Percentiles rank a stretch among this genome's conserved stretches.
phyloP scores from a whole-genome alignment of 2,329 filamentous ascomycete species.

The Chrysoporthe austroafricana region DNA sequence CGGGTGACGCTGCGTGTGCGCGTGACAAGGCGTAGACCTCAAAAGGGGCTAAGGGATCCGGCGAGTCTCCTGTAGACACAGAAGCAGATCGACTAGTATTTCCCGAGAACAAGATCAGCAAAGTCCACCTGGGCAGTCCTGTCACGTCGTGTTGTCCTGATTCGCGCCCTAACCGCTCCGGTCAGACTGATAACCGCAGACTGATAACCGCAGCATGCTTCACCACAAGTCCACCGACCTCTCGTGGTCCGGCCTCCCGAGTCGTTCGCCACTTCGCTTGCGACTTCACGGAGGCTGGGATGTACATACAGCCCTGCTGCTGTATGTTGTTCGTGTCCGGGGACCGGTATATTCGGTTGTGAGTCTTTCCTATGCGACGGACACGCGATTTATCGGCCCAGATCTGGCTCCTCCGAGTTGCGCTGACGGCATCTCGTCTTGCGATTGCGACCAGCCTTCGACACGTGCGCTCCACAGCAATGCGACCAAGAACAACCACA shows the following conservation, averaged over 20 bases:
- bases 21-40: background rate
- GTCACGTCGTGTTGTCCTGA: background rate
- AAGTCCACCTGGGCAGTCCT: background rate
- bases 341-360: slow-evolving; percentile 16
- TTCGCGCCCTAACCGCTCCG: background rate
- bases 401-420: background rate
- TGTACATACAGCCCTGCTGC: background rate
- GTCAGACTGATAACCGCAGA: background rate
- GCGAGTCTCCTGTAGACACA: background rate
- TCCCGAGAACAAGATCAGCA: background rate
- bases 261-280: background rate
- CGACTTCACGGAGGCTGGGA: background rate
- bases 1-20: background rate
- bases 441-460: background rate
- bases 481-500: background rate
- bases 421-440: background rate
- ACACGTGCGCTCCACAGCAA: background rate
- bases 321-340: slow-evolving; percentile 3
- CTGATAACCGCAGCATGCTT: background rate
- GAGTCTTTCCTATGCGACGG: slow-evolving; percentile 10
- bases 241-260: too few relatives aligned
- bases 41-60: background rate
- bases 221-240: background rate
- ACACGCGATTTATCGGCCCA: background rate
- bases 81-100: background rate